These are phyloP conservation scores for Penicillium mononematosum DNA, from an alignment of 495 filamentous ascomycete species.

Conservation along the genomic window DNA sequence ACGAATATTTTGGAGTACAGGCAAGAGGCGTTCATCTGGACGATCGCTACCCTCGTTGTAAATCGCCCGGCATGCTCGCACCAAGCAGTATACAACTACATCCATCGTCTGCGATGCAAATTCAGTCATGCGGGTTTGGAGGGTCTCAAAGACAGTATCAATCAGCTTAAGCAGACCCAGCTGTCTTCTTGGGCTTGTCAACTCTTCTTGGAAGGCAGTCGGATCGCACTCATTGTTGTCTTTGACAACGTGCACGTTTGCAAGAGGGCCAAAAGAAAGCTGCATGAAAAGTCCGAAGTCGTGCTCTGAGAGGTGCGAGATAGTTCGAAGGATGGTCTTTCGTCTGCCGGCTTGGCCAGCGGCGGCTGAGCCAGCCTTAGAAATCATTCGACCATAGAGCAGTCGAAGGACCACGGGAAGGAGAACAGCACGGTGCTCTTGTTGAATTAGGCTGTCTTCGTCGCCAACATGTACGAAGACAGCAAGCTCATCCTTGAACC, in stretches of 20 bases:
- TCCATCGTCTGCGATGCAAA: conserved; percentile 65
- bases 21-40: conserved; percentile 46
- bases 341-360: conserved; percentile 57
- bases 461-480: conserved; percentile 70
- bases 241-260: conserved; percentile 54
- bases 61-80: conserved; percentile 64
- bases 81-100: conserved; percentile 73
- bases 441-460: conserved; percentile 71
- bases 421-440: conserved; percentile 65
- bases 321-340: conserved; percentile 59
- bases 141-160: conserved; percentile 78
- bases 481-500: conserved; percentile 88
- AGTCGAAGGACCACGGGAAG: conserved; percentile 85
- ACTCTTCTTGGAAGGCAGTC: conserved; percentile 48
- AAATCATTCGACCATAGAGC: conserved; percentile 85
- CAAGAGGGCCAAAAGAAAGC: conserved; percentile 74
- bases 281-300: conserved; percentile 76
- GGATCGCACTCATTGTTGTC: conserved; percentile 47
- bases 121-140: conserved; percentile 64
- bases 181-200: conserved; percentile 70
- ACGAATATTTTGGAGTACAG: conserved; percentile 67
- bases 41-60: conserved; percentile 41
- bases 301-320: conserved; percentile 58
- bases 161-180: conserved; percentile 87
- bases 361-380: conserved; percentile 62